Base-by-base conservation (phyloP, 495 filamentous ascomycete species). In the Talaromyces trachyspermus region DNA sequence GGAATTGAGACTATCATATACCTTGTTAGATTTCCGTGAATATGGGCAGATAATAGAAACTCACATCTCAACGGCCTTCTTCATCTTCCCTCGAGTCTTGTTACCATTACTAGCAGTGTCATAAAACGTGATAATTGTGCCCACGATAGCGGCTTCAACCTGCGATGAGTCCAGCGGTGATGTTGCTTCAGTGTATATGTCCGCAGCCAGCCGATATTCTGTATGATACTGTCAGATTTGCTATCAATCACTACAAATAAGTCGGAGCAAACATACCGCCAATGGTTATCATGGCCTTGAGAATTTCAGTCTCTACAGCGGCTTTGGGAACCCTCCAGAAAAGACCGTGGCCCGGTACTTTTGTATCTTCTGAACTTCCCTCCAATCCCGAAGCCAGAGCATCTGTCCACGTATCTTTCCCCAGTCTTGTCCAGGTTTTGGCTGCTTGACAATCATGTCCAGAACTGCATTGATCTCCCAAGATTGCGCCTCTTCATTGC, bases 81-180 rank as follows among this genome's bases (percentile, higher is more conserved):
- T 89, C 59, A 95, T 76, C 4, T 85, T 88, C 9, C 90, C 90
- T 47, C 88, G 76, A 6, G 78, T 86, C 53, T 81, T 74, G 54
- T 94, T 94, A 5, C 88, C 86, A 62, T 95, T 96, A 43, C 84
- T 90, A 25, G 90, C 88, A 55, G 89, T 91, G 55, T 95, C 88
- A 58, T 91, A 96, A 3, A 79, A 79, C 11, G 78, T 70, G 70
- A 88, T 82, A 1, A 83, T 84, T 15, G 79, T 71, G 11, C 77
- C 71, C 25, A 87, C 66, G 15, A 92, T 71, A 2, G 85, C 79
- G 10, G 77, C 70, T 62, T 85, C 79, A 17, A 91, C 69, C 8
- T 74, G 59, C 2, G 71, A 53, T 6, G 58, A 50, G 2, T 64
- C 62, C 1, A 94, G 61, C 2, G 80, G 76, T 26, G 50, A 52